Base-by-base conservation (phyloP, 441 rosid genomes). In the Breynia disticha region DNA sequence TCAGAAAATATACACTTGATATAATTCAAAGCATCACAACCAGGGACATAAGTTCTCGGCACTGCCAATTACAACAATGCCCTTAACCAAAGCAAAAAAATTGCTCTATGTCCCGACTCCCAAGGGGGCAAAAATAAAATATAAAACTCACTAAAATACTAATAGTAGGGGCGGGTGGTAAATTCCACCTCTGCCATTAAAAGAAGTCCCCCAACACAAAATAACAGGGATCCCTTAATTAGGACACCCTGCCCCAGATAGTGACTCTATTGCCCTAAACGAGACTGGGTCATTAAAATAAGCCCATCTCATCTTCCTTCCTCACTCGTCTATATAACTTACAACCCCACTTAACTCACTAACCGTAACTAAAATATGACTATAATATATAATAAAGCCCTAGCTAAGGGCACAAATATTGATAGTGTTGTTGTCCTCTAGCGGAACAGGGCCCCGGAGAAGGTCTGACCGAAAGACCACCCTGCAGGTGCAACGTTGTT, bases 401-500 rank as follows among this genome's bases (percentile, higher is more conserved):
- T 28, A 28, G 8, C 8, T 9, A 15, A 54, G 43, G 53, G 55
- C 19, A 21, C 19, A 24, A 11, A 11, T 11, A 15, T 0, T 15
- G 15, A 41, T 11, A 41, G 10, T 3, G 44, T 4, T 4, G 2
- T 11, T 11, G 4, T 11, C 13, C 16, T 50, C 68, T 60, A 90
- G 68, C 75, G 87, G 76, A 86, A 86, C 41, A 87, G 95, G 32
- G 63, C 78, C 19, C 98, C 96, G 11, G 79, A 7, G 74, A 76
- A 91, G 48, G 98, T 91, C 70, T 82, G 96, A 76, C 80, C 85
- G 28, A 74, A 76, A 37, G 79, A 65, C 85, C 85, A 79, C 28
- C 54, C 51, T 21, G 78, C 20, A 19, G 82, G 80, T 42, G 74
- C 81, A 16, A 62, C 79, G 35, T 74, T 60, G 68, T 54, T n/a